Base-by-base conservation (phyloP, 106 monocot genomes). In the Dendrobium catenatum region DNA sequence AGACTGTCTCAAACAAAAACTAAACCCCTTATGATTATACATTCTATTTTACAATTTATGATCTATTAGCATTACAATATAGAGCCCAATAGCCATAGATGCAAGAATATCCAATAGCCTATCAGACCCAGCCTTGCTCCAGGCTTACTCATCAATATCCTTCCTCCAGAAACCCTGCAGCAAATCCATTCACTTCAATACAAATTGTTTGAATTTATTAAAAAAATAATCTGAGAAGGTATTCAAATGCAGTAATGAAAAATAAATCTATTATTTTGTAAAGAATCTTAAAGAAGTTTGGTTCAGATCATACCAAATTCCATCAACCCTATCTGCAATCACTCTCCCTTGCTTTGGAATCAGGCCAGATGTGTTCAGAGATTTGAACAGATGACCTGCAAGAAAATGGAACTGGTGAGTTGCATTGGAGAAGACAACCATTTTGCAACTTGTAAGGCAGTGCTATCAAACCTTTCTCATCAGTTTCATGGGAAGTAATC, bases 341-440 rank as follows among this genome's bases (percentile, higher is more conserved):
- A 87, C 74, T 83, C 93, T 98, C 55, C 93, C 98, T 84, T 95
- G 90, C 80, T 85, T 93, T 83, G 98, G 98, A 67, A 98, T 87
- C 58, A 98, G 81, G 78, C 98, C 94, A 76, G 98, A 91, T 49
- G 91, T 85, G 66, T 91, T 94, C 74, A 98, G 79, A 56, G 98
- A 93, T 82, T 98, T 98, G 79, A 97, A 94, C 22, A 95, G 83
- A 87, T 93, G 98, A 68, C 98, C 98, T 98, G 82, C 33, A 78
- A 76, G 67, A 13, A 75, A 27, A 46, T 66, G 29, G 47, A 87
- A 61, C 54, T 48, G 41, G 20, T 42, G 54, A 86, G 46, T 75
- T 56, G 78, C 16, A 51, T 13, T 13, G 3, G 2, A 19, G n/a
- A 42, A 74, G 20, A 42, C 9, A 2, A 6, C 6, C 20, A 64